phyloP scores from a whole-genome alignment of 2,329 filamentous ascomycete species.

The Calonectria pseudoturangicola region DNA sequence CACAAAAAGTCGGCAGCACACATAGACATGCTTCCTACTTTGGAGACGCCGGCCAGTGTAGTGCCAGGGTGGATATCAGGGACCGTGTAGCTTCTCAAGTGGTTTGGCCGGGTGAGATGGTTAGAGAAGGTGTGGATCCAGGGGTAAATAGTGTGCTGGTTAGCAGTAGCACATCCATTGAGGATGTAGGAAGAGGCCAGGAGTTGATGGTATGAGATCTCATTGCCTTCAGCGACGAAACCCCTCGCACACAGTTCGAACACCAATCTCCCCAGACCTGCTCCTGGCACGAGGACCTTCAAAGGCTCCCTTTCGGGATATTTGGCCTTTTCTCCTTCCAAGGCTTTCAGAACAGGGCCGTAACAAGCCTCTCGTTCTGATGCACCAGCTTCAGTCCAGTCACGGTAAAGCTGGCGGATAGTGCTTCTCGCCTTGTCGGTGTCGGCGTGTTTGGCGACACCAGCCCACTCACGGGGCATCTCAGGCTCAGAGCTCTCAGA shows the following conservation, averaged over 20 bases:
- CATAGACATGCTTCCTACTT: slow-evolving; percentile 88
- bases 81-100: slow-evolving; percentile 82
- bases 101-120: slow-evolving; percentile 82
- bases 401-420: slow-evolving; percentile 93
- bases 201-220: slow-evolving; percentile 98
- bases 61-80: slow-evolving; percentile 87
- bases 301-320: slow-evolving; percentile 64
- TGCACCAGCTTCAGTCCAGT: slow-evolving; percentile 89
- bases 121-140: slow-evolving; percentile 95
- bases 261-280: slow-evolving; percentile 90
- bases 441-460: slow-evolving; percentile 82
- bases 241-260: slow-evolving; percentile 88
- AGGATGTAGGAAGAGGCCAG: slow-evolving; percentile 87
- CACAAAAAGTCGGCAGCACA: slow-evolving; percentile 93
- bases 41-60: slow-evolving; percentile 64
- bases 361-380: slow-evolving; percentile 87
- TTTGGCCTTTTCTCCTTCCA: slow-evolving; percentile 70
- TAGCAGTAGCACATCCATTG: slow-evolving; percentile 77
- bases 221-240: slow-evolving; percentile 88
- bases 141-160: slow-evolving; percentile 85
- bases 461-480: slow-evolving; percentile 80
- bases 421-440: slow-evolving; percentile 95
- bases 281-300: slow-evolving; percentile 89
- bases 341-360: slow-evolving; percentile 80
- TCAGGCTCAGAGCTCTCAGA: slow-evolving; percentile 63